These are phyloP conservation scores for Fennellomyces sp. DNA, from an alignment of 371 early-diverging fungal genomes.

Conservation along the genomic window DNA sequence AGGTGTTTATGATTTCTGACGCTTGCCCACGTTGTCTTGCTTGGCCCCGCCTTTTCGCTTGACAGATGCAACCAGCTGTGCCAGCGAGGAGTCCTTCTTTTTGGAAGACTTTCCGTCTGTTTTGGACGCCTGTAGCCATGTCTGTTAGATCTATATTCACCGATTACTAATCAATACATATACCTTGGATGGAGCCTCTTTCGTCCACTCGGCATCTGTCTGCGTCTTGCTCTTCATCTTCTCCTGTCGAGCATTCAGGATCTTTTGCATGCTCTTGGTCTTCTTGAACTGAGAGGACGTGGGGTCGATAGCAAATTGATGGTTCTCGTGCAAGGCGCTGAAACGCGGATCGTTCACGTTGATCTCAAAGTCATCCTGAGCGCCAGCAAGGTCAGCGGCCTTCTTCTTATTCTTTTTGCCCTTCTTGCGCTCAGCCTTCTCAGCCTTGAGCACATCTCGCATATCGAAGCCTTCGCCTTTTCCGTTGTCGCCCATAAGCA, in stretches of 20 bases:
- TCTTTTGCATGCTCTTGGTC: conserved; percentile 87
- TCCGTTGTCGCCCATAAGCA: conserved; percentile 72
- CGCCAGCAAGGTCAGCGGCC: conserved; percentile 42
- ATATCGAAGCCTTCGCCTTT: conserved; percentile 77
- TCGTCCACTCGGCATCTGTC: conserved; percentile 42
- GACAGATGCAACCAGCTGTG: conserved; percentile 56
- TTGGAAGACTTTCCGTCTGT: conserved; percentile 8
- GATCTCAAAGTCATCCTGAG: conserved; percentile 83
- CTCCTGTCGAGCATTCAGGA: conserved; percentile 76
- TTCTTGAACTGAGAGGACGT: conserved; percentile 95
- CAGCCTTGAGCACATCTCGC: conserved; percentile 87
- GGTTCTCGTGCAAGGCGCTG: conserved; percentile 75
- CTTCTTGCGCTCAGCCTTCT: conserved; percentile 84
- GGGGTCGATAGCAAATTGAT: conserved; percentile 95
- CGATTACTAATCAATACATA: neutral
- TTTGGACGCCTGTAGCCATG: neutral
- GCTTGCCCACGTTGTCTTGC: conserved; percentile 37
- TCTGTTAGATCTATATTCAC: neutral
- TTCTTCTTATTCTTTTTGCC: conserved; percentile 53
- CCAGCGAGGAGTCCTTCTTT: conserved; percentile 44
- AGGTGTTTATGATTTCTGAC: conserved; percentile 43
- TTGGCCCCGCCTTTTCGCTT: conserved; percentile 62
- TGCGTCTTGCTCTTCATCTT: conserved; percentile 29
- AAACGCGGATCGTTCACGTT: conserved; percentile 89
- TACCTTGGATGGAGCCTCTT: conserved; percentile 16